Base-by-base conservation (phyloP, 164 flowering plant species). In the Tinospora cordifolia region DNA sequence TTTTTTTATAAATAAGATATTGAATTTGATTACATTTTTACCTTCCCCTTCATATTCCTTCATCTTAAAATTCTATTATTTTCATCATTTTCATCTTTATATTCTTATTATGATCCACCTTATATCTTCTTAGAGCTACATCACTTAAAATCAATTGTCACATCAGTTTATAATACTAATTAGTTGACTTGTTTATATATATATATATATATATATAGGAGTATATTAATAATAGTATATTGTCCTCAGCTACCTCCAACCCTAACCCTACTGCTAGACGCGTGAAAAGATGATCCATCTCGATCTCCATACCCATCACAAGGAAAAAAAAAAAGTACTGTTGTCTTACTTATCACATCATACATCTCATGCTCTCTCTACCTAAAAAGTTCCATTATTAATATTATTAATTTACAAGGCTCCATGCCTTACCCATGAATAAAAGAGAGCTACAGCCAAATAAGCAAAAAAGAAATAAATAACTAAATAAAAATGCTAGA, bases 281-380 rank as follows among this genome's bases (percentile, higher is more conserved):
- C 21, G 60, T 54, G 22, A 54, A 54, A 54, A 10, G 9, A 21
- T 54, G 60, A 54, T 54, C 10, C 60, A 24, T 22, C 60, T 19
- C n/a, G n/a, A 51, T 51, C 21, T 17, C 21, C 17, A 15, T 51
- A 11, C 19, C n/a, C n/a, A n/a, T n/a, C 59, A 19, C 21, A n/a
- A 41, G 8, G 8, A 51, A 30, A 17, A 51, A 22, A n/a, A 19
- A n/a, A 51, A 19, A n/a, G n/a, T 51, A 51, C 60, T 54, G 9
- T 21, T 54, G 24, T 54, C 60, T 54, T 54, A 54, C 60, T 54
- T 54, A 51, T 54, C 60, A 54, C 24, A 19, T 54, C 60, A 54
- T 54, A 2, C 60, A 54, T 54, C n/a, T 21, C 60, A 7, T 54
- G 60, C 21, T 54, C 2, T n/a, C 5, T 54, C 60, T 54, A 17